Evolutionary conservation across 805 yeast species (phyloP).

Genomic region (Phaffomyces thermotolerans): DNA sequence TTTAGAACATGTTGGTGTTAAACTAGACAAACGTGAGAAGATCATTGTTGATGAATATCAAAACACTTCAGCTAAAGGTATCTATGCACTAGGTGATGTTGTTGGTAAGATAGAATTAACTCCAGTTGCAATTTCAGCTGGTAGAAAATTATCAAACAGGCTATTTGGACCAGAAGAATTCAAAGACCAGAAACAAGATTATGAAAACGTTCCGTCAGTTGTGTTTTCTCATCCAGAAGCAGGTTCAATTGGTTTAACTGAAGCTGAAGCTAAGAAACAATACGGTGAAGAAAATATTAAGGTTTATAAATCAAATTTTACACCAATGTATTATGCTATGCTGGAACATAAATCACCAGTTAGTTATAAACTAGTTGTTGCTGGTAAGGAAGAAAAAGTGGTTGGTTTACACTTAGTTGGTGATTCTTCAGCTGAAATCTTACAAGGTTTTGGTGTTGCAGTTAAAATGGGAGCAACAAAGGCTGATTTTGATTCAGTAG

Average conservation of each 20-base stretch:
- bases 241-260: slow-evolving; percentile 85
- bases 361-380: slow-evolving; percentile 71
- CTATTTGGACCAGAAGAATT: slow-evolving; percentile 74
- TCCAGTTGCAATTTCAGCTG: slow-evolving; percentile 98
- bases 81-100: slow-evolving; percentile 90
- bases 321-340: slow-evolving; percentile 91
- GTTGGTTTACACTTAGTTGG: slow-evolving; percentile 95
- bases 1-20: slow-evolving; percentile 67
- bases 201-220: slow-evolving; percentile 84
- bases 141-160: slow-evolving; percentile 88
- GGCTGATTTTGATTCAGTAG: slow-evolving; percentile 89
- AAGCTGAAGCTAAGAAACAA: slow-evolving; percentile 66
- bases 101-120: slow-evolving; percentile 90
- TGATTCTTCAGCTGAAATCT: slow-evolving; percentile 81
- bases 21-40: slow-evolving; percentile 52
- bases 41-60: slow-evolving; percentile 84
- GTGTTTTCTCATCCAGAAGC: slow-evolving; percentile 98
- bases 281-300: slow-evolving; percentile 78
- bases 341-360: slow-evolving; percentile 74
- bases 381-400: slow-evolving; percentile 82
- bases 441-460: slow-evolving; percentile 98
- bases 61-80: slow-evolving; percentile 60
- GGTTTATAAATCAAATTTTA: slow-evolving; percentile 75
- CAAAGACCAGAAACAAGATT: slow-evolving; percentile 76
- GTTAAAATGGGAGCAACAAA: slow-evolving; percentile 99